Conservation (phyloP, 106 monocot genomes). For the Apostasia shenzhenica region DNA sequence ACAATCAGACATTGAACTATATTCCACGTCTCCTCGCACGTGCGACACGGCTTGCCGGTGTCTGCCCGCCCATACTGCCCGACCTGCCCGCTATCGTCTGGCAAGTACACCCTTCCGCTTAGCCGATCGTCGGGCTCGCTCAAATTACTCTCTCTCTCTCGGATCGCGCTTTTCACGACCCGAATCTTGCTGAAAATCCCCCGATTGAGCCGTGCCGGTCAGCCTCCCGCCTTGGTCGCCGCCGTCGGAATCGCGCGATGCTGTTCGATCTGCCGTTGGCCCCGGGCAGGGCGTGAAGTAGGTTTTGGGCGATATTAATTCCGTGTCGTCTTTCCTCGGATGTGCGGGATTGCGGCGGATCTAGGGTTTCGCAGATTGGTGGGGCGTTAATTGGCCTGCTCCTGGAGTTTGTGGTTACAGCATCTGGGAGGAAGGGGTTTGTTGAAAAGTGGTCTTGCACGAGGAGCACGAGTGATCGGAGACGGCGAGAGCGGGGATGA, state of each 20-base stretch:
- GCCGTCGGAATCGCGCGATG: neutral
- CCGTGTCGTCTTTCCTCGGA: neutral
- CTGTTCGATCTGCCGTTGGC: neutral
- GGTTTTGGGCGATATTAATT: constrained; percentile 10
- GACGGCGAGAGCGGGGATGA: constrained; percentile 24
- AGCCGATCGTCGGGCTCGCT: constrained; percentile 14
- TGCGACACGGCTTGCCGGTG: neutral
- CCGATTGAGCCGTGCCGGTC: constrained; percentile 6
- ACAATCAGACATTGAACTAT: too few relatives aligned
- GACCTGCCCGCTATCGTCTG: constrained; percentile 3
- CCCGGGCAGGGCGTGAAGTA: constrained; percentile 2
- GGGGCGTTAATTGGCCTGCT: neutral
- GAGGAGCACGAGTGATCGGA: constrained; percentile 24
- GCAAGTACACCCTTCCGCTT: constrained; percentile 8
- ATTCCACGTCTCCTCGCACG: neutral
- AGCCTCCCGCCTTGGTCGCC: neutral
- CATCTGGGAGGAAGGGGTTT: constrained; percentile 2
- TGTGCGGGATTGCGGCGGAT: constrained; percentile 9
- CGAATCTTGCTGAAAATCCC: constrained; percentile 15
- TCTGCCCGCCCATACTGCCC: constrained; percentile 1
- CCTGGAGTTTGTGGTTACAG: constrained; percentile 19
- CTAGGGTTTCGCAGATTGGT: constrained; percentile 18
- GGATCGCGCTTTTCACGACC: constrained; percentile 15
- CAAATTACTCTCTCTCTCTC: neutral
- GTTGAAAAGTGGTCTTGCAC: constrained; percentile 3